Evolutionary conservation across 208 protist species (phyloP), one percentile per base, ranked within the genome.

Genomic region (Leishmania tarentolae): DNA sequence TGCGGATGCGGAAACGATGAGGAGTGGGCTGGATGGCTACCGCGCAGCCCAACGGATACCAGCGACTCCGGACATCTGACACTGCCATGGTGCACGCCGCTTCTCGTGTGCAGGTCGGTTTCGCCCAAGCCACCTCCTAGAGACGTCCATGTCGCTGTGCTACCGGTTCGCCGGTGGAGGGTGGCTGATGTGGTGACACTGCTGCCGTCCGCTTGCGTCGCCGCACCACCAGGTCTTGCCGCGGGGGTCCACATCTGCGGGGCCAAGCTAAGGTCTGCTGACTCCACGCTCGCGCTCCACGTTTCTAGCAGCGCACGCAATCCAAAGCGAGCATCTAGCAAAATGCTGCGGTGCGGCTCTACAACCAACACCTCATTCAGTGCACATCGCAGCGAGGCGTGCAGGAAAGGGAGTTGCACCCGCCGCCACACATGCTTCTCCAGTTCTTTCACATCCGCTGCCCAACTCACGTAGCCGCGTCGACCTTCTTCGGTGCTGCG

Each of bases 241-340:
- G 42, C 24, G 53, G 70, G 53, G 40, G 15, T 40, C 6, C 52
- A 35, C 19, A 47, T 28, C 35, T 85, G 84, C 50, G 81, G 77
- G 4, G 84, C 79, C 19, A 81, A 28, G 47, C 83, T 53, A 1
- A 86, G 75, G 28, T 75, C 86, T n/a, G 80, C 79, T 9, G 82
- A 42, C 70, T 63, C 65, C n/a, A 80, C 44, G 24, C 66, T 68
- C 3, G 83, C 83, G 19, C 61, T 80, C 88, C 88, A 95, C 31
- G 82, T 82, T 35, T 93, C 90, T 40, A 96, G 88, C 83, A 90
- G 82, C n/a, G 88, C 84, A 40, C 82, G 80, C 63, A 94, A 85
- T 9, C 92, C 92, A 73, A 83, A 83, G n/a, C 83, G 71, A 2
- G 75, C 46, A 69, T 94, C 90, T 24, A 94, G 84, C 66, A 96